These are phyloP conservation scores for Gracilariopsis chorda DNA, from an alignment of 23 red algal genomes.

Conservation along the genomic window DNA sequence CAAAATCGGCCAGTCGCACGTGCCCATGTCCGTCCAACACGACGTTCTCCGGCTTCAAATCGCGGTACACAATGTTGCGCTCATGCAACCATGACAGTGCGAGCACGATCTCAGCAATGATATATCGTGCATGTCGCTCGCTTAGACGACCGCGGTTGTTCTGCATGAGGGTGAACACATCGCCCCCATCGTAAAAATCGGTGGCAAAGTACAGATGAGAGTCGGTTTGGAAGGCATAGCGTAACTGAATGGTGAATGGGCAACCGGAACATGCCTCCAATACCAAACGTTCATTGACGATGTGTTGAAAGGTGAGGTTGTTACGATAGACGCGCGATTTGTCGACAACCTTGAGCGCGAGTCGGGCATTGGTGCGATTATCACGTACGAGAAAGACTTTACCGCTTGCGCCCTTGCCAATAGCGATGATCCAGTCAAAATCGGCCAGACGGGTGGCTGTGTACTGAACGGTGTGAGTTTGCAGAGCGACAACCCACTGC, in stretches of 20 bases:
- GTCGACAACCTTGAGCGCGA: constrained; percentile 74
- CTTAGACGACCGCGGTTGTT: constrained; percentile 54
- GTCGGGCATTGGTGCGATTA: constrained; percentile 49
- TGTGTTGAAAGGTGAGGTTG: constrained; percentile 55
- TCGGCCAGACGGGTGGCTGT: constrained; percentile 61
- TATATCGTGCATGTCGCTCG: constrained; percentile 59
- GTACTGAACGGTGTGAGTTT: constrained; percentile 59
- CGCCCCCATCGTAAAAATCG: constrained; percentile 91
- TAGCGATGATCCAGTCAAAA: constrained; percentile 85
- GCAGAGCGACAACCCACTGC: constrained; percentile 51
- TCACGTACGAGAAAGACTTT: constrained; percentile 80
- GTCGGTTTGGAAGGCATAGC: constrained; percentile 85
- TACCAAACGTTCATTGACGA: constrained; percentile 72
- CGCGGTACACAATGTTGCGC: constrained; percentile 86
- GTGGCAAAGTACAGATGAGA: constrained; percentile 82
- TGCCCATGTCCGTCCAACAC: constrained; percentile 90
- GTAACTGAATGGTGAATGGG: constrained; percentile 75
- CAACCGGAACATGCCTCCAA: constrained; percentile 58
- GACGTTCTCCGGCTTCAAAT: constrained; percentile 98
- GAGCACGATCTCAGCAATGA: constrained; percentile 79
- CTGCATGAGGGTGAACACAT: constrained; percentile 75
- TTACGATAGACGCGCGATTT: constrained; percentile 66
- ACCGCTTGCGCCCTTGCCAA: constrained; percentile 77
- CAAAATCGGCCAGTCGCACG: constrained; percentile 93
- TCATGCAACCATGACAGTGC: constrained; percentile 82